These are phyloP conservation scores for Ganoderma lucidum DNA, from an alignment of 1,284 basidiomycete species.

Conservation along the genomic window DNA sequence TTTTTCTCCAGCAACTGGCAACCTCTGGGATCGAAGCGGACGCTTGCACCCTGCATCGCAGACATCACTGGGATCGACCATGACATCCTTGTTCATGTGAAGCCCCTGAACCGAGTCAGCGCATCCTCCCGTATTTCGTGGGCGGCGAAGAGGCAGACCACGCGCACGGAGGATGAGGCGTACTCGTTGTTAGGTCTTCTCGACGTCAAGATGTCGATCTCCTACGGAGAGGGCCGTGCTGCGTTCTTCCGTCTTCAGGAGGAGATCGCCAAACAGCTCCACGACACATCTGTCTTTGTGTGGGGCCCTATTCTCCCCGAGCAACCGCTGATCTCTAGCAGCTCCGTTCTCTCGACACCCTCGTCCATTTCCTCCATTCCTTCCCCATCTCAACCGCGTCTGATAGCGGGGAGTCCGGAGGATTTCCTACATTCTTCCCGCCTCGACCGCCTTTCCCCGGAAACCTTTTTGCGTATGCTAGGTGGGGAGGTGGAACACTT, in stretches of 20 bases:
- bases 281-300: not conserved
- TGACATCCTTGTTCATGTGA: not conserved
- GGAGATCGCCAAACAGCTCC: not conserved
- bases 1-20: not conserved
- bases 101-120: not conserved
- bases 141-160: not conserved
- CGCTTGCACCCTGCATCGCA: not conserved
- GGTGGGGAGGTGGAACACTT: not conserved
- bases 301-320: not conserved
- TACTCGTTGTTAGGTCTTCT: not conserved
- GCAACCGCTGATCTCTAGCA: not conserved
- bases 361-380: not conserved
- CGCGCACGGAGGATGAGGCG: not conserved
- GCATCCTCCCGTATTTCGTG: not conserved
- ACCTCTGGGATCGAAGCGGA: not conserved
- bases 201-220: not conserved
- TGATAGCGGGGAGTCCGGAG: not conserved
- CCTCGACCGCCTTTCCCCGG: not conserved
- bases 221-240: not conserved
- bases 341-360: not conserved
- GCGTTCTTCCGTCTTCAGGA: not conserved
- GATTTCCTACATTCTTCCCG: not conserved
- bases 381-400: not conserved
- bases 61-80: not conserved
- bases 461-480: not conserved